phyloP scores from a whole-genome alignment of 257 asterid species.

The Solanum rostratum region DNA sequence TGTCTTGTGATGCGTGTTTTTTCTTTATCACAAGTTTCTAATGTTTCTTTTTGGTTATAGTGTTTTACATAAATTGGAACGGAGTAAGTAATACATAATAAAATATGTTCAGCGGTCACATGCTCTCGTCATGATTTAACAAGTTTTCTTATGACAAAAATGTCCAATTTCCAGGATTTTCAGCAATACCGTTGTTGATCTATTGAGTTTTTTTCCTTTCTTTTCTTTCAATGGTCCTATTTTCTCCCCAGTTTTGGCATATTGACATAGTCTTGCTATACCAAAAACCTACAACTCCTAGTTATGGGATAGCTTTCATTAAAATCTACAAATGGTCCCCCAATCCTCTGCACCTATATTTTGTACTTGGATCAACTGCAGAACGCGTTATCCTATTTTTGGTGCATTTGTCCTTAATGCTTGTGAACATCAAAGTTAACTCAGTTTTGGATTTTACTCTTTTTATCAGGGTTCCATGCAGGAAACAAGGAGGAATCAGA shows the following conservation, averaged over 20 bases:
- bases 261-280: not conserved
- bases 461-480: conserved; percentile 30
- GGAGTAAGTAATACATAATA: not conserved
- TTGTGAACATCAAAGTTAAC: not conserved
- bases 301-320: not conserved
- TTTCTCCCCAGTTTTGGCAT: not conserved
- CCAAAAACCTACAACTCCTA: not conserved
- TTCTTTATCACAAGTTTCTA: not conserved
- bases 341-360: not conserved
- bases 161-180: not conserved
- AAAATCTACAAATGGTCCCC: not conserved
- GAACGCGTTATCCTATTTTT: not conserved
- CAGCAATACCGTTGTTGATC: not conserved
- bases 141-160: not conserved
- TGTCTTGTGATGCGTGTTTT: too few relatives aligned
- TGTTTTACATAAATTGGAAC: not conserved
- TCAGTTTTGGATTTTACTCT: not conserved
- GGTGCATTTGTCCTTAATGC: not conserved
- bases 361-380: not conserved
- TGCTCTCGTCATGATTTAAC: not conserved
- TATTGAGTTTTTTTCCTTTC: not conserved
- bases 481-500: conserved; percentile 51
- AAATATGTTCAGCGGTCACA: not conserved
- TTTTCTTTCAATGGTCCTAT: not conserved
- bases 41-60: not conserved